phyloP scores from a whole-genome alignment of 2,329 filamentous ascomycete species.

The Sclerotinia spermophila region DNA sequence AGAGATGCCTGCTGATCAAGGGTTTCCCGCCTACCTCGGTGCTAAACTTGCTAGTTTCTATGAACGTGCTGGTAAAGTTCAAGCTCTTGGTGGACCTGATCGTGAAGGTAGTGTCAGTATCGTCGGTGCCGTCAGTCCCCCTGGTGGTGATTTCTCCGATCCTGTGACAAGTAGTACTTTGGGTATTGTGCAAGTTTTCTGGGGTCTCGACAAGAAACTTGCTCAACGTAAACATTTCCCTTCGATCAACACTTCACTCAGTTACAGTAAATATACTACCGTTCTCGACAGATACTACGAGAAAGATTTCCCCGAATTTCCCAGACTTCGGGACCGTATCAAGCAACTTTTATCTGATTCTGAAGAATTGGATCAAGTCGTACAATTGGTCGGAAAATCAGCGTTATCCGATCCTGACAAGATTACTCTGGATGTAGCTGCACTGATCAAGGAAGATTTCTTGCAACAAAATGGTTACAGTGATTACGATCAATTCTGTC shows the following conservation, averaged over 20 bases:
- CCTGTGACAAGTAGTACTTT: conserved; percentile 92
- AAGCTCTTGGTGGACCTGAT: conserved; percentile 82
- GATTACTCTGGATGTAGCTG: conserved; percentile 92
- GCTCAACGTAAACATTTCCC: conserved; percentile 99
- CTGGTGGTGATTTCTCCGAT: conserved; percentile 98
- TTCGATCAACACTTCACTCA: conserved; percentile 90
- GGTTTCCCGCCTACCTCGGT: conserved; percentile 96
- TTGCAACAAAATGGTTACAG: conserved; percentile 98
- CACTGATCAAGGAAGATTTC: conserved; percentile 96
- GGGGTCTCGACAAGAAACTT: conserved; percentile 99
- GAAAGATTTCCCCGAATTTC: conserved; percentile 91
- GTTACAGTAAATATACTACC: conserved; percentile 94
- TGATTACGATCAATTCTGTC: conserved; percentile 98
- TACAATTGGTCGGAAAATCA: conserved; percentile 96
- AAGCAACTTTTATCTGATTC: conserved; percentile 91
- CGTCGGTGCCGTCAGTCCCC: conserved; percentile 93
- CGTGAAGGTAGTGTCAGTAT: conserved; percentile 92
- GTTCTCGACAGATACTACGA: conserved; percentile 91
- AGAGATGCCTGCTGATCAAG: conserved; percentile 99
- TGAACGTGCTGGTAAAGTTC: conserved; percentile 89
- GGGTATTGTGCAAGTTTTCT: conserved; percentile 98
- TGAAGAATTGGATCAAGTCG: conserved; percentile 96
- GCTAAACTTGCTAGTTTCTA: conserved; percentile 99
- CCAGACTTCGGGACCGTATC: conserved; percentile 85
- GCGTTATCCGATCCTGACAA: conserved; percentile 95